These are phyloP conservation scores for Oehlia diaphana DNA, from an alignment of 192 early-diverging fungal genomes.

Conservation along the genomic window DNA sequence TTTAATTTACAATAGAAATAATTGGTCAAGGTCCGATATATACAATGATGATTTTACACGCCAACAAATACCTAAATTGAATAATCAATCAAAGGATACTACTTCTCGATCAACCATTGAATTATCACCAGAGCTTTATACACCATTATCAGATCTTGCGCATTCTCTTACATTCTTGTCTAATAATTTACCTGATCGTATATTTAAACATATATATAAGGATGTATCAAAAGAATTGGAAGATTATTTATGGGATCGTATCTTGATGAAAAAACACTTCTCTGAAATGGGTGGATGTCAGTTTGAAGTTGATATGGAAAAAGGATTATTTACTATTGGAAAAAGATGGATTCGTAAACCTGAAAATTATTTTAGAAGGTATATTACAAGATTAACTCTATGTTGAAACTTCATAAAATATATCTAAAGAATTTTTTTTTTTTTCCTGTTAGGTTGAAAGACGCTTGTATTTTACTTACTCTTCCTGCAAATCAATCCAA, in stretches of 20 bases:
- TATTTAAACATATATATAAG: constrained; percentile 42
- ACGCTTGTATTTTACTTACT: constrained; percentile 41
- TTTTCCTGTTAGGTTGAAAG: constrained; percentile 34
- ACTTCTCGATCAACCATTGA: constrained; percentile 31
- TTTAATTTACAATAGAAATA: constrained; percentile 33
- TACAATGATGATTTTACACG: background rate
- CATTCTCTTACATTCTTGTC: constrained; percentile 43
- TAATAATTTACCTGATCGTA: constrained; percentile 32
- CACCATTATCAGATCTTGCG: constrained; percentile 45
- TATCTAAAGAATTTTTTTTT: background rate
- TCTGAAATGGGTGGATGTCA: constrained; percentile 49
- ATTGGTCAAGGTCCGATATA: constrained; percentile 46
- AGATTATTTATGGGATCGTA: constrained; percentile 54
- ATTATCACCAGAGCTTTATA: constrained; percentile 52
- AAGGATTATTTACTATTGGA: constrained; percentile 48
- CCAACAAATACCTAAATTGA: background rate
- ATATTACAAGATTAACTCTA: constrained; percentile 5
- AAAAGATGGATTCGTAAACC: constrained; percentile 49
- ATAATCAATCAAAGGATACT: background rate
- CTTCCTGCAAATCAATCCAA: constrained; percentile 33
- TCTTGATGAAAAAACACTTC: constrained; percentile 55
- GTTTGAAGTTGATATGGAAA: constrained; percentile 44
- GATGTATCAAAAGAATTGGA: constrained; percentile 48
- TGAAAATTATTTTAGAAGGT: constrained; percentile 53
- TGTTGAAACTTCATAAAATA: background rate